Evolutionary conservation across 208 protist species (phyloP), one percentile per base, ranked within the genome.

Genomic region (Angomonas deanei): DNA sequence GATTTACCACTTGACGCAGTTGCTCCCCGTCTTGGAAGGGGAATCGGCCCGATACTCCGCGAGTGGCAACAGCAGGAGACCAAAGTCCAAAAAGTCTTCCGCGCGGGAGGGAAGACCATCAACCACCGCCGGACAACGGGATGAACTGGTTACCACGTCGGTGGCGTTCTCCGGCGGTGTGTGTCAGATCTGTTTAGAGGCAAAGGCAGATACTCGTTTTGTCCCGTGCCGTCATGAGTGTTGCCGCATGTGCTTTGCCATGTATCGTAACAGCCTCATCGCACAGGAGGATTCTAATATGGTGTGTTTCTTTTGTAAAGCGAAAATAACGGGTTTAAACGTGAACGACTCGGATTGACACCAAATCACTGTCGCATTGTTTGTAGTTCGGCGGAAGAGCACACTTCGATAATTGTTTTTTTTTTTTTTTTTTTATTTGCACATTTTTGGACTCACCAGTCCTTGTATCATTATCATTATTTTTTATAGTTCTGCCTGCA

Each of bases 251-350:
- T 73, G 68, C 36, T 57, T 68, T 32, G 26, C 50, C 46, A 53
- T 61, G 17, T 64, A 63, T 39, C 52, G 57, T 24, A 59, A 48
- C 46, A 57, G 38, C 3, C 52, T 57, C 11, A 52, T 52, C n/a
- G 6, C 13, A 5, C 46, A 17, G 46, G n/a, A 17, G n/a, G 46
- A 52, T 24, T 8, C 46, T 5, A 33, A 56, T n/a, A 24, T 24
- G 50, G 27, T 58, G 47, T 78, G 72, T 47, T 78, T 78, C 62
- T 78, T 72, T 59, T 78, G 72, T 39, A 68, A 74, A 36, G 57
- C 61, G 36, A 10, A 2, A 17, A 69, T 78, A 2, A 19, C 34
- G 3, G 28, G 21, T 53, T 15, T 24, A 8, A 10, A 38, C 4
- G 39, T 30, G 24, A 56, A 50, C 23, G 15, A 26, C 4, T 4